Evolutionary conservation across 2,329 filamentous ascomycete species (phyloP).

Genomic region (Chrysosporium keratinophilum): DNA sequence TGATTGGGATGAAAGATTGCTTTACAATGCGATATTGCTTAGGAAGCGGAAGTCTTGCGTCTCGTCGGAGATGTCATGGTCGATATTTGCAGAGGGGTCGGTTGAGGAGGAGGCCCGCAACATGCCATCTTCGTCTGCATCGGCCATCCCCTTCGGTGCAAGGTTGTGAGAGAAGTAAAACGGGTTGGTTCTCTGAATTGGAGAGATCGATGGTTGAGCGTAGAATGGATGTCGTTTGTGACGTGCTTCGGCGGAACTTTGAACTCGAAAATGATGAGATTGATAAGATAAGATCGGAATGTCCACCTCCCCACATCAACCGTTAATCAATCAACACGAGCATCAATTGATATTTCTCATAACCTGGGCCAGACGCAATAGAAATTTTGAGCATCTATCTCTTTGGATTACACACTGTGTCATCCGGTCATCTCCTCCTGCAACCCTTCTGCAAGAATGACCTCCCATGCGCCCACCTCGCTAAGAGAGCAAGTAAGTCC

Average conservation of each 20-base stretch:
- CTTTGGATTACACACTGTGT: background rate
- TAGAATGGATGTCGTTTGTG: background rate
- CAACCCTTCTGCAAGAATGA: background rate
- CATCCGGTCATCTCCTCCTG: background rate
- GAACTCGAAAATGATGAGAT: background rate
- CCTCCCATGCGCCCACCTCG: background rate
- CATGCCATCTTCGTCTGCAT: constrained; percentile 36
- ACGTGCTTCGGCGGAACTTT: too few species aligned
- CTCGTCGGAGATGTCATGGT: constrained; percentile 63
- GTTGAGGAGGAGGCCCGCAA: constrained; percentile 21
- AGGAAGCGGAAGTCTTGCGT: constrained; percentile 78
- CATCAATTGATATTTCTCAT: too few species aligned
- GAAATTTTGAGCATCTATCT: background rate
- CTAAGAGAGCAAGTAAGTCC: constrained; percentile 8
- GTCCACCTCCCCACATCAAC: too few species aligned
- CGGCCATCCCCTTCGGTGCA: constrained; percentile 28
- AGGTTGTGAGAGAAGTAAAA: background rate
- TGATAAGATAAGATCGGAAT: constrained; percentile 3
- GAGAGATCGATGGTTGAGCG: background rate
- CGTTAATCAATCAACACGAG: too few species aligned
- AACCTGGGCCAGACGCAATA: too few species aligned
- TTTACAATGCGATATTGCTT: constrained; percentile 44
- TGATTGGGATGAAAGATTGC: constrained; percentile 1
- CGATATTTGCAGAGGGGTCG: constrained; percentile 31
- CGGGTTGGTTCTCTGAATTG: background rate